phyloP scores from a whole-genome alignment of 2,329 filamentous ascomycete species.

The Penicillium sp. region DNA sequence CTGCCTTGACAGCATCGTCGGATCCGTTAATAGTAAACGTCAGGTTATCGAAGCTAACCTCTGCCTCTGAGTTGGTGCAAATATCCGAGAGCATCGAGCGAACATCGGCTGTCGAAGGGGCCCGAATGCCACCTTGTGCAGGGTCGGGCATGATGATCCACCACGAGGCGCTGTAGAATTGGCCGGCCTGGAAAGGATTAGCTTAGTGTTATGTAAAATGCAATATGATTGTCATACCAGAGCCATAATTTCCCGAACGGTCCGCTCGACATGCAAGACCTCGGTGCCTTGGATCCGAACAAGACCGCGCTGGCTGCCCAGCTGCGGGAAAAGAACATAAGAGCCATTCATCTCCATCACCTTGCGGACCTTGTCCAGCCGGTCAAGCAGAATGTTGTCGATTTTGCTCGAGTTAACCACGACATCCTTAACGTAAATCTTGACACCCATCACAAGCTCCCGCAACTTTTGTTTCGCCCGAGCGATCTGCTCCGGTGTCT shows the following conservation, averaged over 20 bases:
- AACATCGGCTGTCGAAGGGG: slow-evolving; percentile 68
- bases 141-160: slow-evolving; percentile 81
- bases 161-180: slow-evolving; percentile 98
- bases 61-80: slow-evolving; percentile 92
- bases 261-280: slow-evolving; percentile 90
- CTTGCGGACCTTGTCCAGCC: slow-evolving; percentile 94
- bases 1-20: slow-evolving; percentile 92
- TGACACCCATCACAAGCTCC: slow-evolving; percentile 77
- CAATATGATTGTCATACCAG: slow-evolving; percentile 54
- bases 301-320: slow-evolving; percentile 80
- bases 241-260: slow-evolving; percentile 93
- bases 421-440: slow-evolving; percentile 89
- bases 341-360: slow-evolving; percentile 97
- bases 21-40: slow-evolving; percentile 93
- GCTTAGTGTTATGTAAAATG: neutral
- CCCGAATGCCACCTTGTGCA: slow-evolving; percentile 58
- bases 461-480: slow-evolving; percentile 89
- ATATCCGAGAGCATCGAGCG: slow-evolving; percentile 92
- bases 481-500: slow-evolving; percentile 79
- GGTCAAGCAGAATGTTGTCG: slow-evolving; percentile 86
- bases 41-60: slow-evolving; percentile 91
- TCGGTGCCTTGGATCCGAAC: slow-evolving; percentile 92
- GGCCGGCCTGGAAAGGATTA: slow-evolving; percentile 68
- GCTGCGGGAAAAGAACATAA: slow-evolving; percentile 85
- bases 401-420: slow-evolving; percentile 88